Base-by-base conservation (phyloP, 2,329 filamentous ascomycete genomes). In the Leptodontidium sp. region DNA sequence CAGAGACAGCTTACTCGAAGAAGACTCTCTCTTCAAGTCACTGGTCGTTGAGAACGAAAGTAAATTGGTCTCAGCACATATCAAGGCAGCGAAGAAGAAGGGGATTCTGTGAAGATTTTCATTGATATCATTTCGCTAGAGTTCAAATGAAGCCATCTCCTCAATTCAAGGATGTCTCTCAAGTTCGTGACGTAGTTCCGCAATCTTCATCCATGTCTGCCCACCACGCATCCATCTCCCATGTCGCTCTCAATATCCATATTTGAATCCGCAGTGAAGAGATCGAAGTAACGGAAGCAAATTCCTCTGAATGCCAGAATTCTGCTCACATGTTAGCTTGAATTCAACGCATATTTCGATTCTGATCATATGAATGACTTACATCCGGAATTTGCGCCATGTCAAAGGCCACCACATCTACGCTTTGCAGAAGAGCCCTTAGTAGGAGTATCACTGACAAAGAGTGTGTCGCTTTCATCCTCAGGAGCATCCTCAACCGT, bases 11-110 rank as follows among this genome's bases (percentile, higher is more conserved):
- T 35, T 65, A 11, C 17, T 45, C 2, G 26, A 58, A 9, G 62
- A 68, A 15, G 67, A 68, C 38, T n/a, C 21, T 5, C 49, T 68
- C 0, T 65, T 66, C 47, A 68, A 63, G 26, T 58, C 35, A 40
- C 58, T 68, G 8, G 40, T 65, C 6, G 15, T 66, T 3, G 64
- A 66, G 3, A 69, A 64, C 50, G 64, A 66, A 38, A 47, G 35
- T 1, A 59, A 53, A 38, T 45, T 69, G 9, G 2, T 66, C 9
- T 17, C 12, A 7, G 45, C 59, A 40, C 59, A 57, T 29, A 65
- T 59, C 24, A 67, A 61, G 17, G 68, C 32, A 4, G 61, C 64
- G n/a, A 64, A 64, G 21, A 40, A 24, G 21, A 63, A 67, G 32
- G 59, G 52, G 1, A 61, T 69, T n/a, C 38, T 69, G 32, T 66